Percentiles rank a stretch among this genome's conserved stretches.
Conservation (phyloP, 768 basidiomycete genomes). For the Leccinum subgranulosum region DNA sequence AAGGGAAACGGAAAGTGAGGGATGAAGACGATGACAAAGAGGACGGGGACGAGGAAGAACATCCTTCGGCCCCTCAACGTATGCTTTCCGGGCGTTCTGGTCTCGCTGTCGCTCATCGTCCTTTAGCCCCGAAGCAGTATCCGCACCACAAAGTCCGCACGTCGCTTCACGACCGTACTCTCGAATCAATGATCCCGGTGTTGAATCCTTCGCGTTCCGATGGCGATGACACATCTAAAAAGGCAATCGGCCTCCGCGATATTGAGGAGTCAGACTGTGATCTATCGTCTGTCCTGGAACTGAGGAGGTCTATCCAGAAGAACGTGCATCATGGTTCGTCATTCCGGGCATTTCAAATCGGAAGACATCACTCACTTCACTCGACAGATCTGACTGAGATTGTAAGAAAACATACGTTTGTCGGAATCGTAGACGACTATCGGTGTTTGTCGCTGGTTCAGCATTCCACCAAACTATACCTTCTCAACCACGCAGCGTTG, state of each 20-base stretch:
- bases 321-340: slow-evolving; percentile 67
- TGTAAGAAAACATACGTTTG: slow-evolving; percentile 83
- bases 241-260: slow-evolving; percentile 38
- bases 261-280: slow-evolving; percentile 76
- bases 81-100: background rate
- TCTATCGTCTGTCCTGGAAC: slow-evolving; percentile 66
- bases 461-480: slow-evolving; percentile 82
- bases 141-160: slow-evolving; percentile 93
- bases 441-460: slow-evolving; percentile 81
- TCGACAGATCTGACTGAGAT: slow-evolving; percentile 75
- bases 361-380: background rate
- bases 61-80: slow-evolving; percentile 27
- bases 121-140: slow-evolving; percentile 45
- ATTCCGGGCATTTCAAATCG: background rate
- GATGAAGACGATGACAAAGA: slow-evolving; percentile 32
- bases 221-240: slow-evolving; percentile 18
- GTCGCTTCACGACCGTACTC: slow-evolving; percentile 79
- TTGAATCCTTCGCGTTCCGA: slow-evolving; percentile 48
- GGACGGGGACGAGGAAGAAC: slow-evolving; percentile 31
- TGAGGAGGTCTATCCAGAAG: slow-evolving; percentile 60
- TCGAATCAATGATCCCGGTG: slow-evolving; percentile 92
- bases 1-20: slow-evolving; percentile 35
- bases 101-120: slow-evolving; percentile 3
- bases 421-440: slow-evolving; percentile 81
- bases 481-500: slow-evolving; percentile 81